Percentiles rank a stretch among this genome's conserved stretches.
Evolutionary conservation across 2,329 filamentous ascomycete genomes (phyloP).

Genomic region (Aspergillus piperis): DNA sequence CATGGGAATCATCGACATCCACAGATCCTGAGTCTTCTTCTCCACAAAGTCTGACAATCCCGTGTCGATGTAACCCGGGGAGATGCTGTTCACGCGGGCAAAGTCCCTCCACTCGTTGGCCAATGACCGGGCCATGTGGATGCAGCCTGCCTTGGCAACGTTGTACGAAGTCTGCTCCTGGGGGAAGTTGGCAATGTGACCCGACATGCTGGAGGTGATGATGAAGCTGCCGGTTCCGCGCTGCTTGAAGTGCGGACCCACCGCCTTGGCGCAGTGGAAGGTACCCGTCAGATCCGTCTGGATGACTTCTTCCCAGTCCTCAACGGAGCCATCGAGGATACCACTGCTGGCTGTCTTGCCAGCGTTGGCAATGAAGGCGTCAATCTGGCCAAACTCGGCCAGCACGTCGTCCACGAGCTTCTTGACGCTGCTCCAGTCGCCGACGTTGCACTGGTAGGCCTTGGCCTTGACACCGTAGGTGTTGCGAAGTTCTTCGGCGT

Average conservation of each 20-base stretch:
- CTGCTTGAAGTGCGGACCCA: slow-evolving; percentile 75
- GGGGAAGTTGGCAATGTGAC: slow-evolving; percentile 58
- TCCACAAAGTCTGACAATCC: slow-evolving; percentile 66
- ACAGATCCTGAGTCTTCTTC: slow-evolving; percentile 58
- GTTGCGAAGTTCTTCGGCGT: slow-evolving; percentile 61
- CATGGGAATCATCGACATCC: slow-evolving; percentile 62
- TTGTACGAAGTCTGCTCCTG: slow-evolving; percentile 69
- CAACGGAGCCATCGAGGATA: slow-evolving; percentile 67
- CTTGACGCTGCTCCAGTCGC: slow-evolving; percentile 58
- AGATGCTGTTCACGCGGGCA: slow-evolving; percentile 68
- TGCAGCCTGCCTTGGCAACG: slow-evolving; percentile 66
- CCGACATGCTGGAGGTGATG: slow-evolving; percentile 66
- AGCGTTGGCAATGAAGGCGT: slow-evolving; percentile 69
- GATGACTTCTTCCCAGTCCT: slow-evolving; percentile 76
- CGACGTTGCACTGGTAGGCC: slow-evolving; percentile 66
- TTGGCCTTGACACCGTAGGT: slow-evolving; percentile 66
- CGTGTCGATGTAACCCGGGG: slow-evolving; percentile 69
- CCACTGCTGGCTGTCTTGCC: slow-evolving; percentile 69
- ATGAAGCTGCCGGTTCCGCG: slow-evolving; percentile 65
- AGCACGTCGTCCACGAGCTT: slow-evolving; percentile 61
- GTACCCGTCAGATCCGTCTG: slow-evolving; percentile 83
- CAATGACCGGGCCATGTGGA: slow-evolving; percentile 64
- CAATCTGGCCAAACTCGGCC: slow-evolving; percentile 70
- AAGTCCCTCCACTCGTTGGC: slow-evolving; percentile 72
- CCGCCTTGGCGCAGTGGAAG: slow-evolving; percentile 83